phyloP scores from a whole-genome alignment of 257 asterid species.

The Nicotiana otophora region DNA sequence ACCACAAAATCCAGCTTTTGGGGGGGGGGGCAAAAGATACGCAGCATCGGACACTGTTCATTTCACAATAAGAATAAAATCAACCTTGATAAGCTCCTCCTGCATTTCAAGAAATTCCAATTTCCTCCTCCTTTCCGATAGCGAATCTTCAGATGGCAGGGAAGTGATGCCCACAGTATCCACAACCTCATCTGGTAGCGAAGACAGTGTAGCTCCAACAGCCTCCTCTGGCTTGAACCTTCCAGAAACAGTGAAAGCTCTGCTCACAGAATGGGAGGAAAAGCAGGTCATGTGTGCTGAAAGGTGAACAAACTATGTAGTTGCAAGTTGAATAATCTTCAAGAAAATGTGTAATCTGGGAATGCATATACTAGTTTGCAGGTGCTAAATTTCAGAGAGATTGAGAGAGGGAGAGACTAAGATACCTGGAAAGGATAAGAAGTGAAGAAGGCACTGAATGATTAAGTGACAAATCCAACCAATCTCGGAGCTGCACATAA shows the following conservation, averaged over 20 bases:
- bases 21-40: neutral
- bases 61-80: slow-evolving; percentile 13
- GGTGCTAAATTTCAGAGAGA: neutral
- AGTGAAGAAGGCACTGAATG: slow-evolving; percentile 91
- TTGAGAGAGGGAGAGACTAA: neutral
- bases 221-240: slow-evolving; percentile 77
- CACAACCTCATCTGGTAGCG: slow-evolving; percentile 94
- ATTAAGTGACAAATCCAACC: slow-evolving; percentile 88
- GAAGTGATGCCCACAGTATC: slow-evolving; percentile 74
- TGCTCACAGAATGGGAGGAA: slow-evolving; percentile 24
- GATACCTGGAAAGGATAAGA: slow-evolving; percentile 77
- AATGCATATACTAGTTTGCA: neutral
- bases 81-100: slow-evolving; percentile 87
- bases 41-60: slow-evolving; percentile 4
- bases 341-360: neutral
- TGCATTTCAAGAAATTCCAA: slow-evolving; percentile 86
- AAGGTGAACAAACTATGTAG: neutral
- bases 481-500: slow-evolving; percentile 67
- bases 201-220: slow-evolving; percentile 73
- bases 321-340: neutral
- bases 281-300: slow-evolving; percentile 20
- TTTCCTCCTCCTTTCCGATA: slow-evolving; percentile 87
- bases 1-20: neutral
- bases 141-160: slow-evolving; percentile 82
- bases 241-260: slow-evolving; percentile 82